A percentile compares a stretch with the other conserved stretches of the same genome.
These are phyloP conservation scores for Spinacia oleracea DNA, from an alignment of 179 eudicot genomes.

Conservation along the genomic window DNA sequence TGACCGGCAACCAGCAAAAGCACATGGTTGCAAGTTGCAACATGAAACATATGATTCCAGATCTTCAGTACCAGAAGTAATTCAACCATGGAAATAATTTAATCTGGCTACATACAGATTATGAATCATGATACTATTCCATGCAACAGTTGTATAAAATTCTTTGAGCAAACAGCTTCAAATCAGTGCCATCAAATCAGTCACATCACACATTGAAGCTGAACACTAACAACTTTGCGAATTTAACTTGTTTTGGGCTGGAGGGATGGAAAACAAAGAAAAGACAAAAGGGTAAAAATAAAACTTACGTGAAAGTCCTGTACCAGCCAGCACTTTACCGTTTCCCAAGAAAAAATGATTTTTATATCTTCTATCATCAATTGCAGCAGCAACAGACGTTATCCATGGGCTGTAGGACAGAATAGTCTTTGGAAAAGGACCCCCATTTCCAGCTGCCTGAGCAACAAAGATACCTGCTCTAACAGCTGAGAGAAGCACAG, in stretches of 20 bases:
- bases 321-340: constrained; percentile 65
- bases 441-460: constrained; percentile 97
- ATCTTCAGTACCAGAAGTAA: background rate
- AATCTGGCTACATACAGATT: background rate
- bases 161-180: background rate
- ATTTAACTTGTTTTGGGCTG: background rate
- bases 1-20: background rate
- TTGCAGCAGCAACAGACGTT: constrained; percentile 87
- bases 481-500: constrained; percentile 76
- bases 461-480: constrained; percentile 91
- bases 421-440: constrained; percentile 82
- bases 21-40: background rate
- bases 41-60: background rate
- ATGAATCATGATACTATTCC: background rate
- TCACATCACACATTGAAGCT: background rate
- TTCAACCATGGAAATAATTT: background rate
- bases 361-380: constrained; percentile 85
- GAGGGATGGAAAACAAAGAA: background rate
- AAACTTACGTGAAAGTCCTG: constrained; percentile 80
- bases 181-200: background rate
- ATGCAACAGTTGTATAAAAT: background rate
- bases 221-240: background rate
- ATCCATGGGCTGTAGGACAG: constrained; percentile 95
- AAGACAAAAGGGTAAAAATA: background rate
- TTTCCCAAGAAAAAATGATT: constrained; percentile 79